Base-by-base conservation (phyloP, 192 early-diverging fungal genomes). In the Backusella psychrophila region DNA sequence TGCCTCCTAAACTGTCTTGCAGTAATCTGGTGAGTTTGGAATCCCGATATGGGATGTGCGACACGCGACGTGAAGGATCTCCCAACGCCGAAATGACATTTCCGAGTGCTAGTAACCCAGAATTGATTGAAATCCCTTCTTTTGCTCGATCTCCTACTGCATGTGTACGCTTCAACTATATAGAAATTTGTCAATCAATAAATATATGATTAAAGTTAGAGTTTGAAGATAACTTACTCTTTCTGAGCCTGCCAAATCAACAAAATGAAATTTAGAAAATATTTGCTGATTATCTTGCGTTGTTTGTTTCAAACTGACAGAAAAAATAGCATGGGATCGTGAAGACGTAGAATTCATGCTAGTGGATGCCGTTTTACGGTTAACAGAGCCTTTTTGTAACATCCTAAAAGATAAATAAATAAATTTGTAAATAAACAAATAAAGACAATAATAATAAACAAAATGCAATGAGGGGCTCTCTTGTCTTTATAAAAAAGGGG, bases 231-330 rank as follows among this genome's bases (percentile, higher is more conserved):
- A 44, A 71, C 81, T 46, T 87, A 87, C 85, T 73, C 94, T 85
- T 87, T 99, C 97, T 17, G 96, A 97, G 34, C 98, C 97, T 23
- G 98, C 98, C 77, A 99, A 85, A 87, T 99, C 98, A 23, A 99
- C 98, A 89, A 99, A 99, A 78, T 98, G 93, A 76, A 99, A 96
- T 85, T 98, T 99, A 35, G 78, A 77, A 23, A 75, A 53, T 8
- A 71, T n/a, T 74, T 79, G 65, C 5, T 67, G 69, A 21, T 41
- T 69, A 21, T 71, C 41, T 34, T 85, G 73, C 26, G 78, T 85
- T 34, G 75, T 69, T 82, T 99, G 98, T 68, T 90, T 87, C 74
- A 99, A 86, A 26, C 90, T 91, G 5, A 99, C 88, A 0, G 93
- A 93, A 82, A 98, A 99, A 42, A 99, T 99, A 52, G 97, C 97